A percentile compares a stretch with the other conserved stretches of the same genome.
Conservation (phyloP, 495 filamentous ascomycete genomes). For the Bryoglossum gracile region DNA sequence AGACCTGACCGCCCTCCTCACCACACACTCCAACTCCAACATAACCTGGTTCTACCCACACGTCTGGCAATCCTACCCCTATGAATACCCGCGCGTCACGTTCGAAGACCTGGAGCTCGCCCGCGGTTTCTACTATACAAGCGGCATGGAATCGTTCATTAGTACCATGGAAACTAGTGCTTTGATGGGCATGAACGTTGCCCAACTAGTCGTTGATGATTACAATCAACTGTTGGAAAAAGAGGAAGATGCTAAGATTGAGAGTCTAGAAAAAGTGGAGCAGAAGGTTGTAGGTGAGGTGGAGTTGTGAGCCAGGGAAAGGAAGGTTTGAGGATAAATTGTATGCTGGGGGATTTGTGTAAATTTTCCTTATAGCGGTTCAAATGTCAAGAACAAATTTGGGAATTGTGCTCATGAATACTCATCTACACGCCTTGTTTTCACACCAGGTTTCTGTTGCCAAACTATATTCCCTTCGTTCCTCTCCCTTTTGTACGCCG, state of each 20-base stretch:
- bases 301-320: background rate
- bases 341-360: no score
- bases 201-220: conserved; percentile 62
- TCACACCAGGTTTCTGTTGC: no score
- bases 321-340: no score
- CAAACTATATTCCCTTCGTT: no score
- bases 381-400: no score
- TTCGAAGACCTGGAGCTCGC: conserved; percentile 77
- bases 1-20: conserved; percentile 21
- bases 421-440: no score
- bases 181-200: conserved; percentile 93
- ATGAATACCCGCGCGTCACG: conserved; percentile 70
- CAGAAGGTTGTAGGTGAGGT: background rate
- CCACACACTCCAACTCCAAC: conserved; percentile 34
- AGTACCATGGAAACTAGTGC: conserved; percentile 97
- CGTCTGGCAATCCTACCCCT: conserved; percentile 78
- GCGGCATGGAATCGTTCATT: conserved; percentile 91
- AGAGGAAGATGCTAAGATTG: conserved; percentile 4
- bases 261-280: background rate
- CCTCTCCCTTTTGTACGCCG: no score
- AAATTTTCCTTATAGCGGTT: no score
- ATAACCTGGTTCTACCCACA: conserved; percentile 71
- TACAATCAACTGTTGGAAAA: conserved; percentile 15
- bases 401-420: no score
- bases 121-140: conserved; percentile 75